Percentiles rank a stretch among this genome's conserved stretches.
phyloP scores from a whole-genome alignment of 2,329 filamentous ascomycete genomes.

The Fusarium palustre region DNA sequence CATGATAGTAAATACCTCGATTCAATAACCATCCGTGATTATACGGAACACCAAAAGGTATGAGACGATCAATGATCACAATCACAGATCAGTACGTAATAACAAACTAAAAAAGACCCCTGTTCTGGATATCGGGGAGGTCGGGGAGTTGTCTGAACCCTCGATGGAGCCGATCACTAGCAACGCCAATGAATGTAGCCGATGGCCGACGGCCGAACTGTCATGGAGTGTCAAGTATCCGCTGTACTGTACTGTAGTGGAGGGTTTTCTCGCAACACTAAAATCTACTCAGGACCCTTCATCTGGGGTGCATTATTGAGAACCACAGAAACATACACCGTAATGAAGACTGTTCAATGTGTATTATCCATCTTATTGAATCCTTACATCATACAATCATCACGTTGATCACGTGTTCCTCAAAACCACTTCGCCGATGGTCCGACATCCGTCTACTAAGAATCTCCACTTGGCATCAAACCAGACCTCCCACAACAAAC shows the following conservation, averaged over 20 bases:
- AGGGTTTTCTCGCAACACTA: conserved; percentile 22
- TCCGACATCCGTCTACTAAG: conserved; percentile 30
- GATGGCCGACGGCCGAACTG: conserved; percentile 36
- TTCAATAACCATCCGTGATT: not conserved
- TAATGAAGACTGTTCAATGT: no score
- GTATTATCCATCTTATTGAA: not conserved
- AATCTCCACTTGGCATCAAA: conserved; percentile 12
- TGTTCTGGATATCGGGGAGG: conserved; percentile 37
- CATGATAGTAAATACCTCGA: not conserved
- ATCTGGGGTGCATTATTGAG: conserved; percentile 4
- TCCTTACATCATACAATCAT: not conserved
- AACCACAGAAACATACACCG: not conserved
- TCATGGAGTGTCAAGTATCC: not conserved
- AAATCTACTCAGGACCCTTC: conserved; percentile 16
- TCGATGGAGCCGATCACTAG: conserved; percentile 18
- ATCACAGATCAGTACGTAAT: conserved; percentile 23
- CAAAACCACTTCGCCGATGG: conserved; percentile 10
- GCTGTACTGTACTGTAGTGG: conserved; percentile 17
- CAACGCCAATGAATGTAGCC: conserved; percentile 38
- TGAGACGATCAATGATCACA: not conserved
- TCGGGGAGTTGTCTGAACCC: conserved; percentile 38
- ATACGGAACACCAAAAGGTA: not conserved
- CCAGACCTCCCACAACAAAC: conserved; percentile 1
- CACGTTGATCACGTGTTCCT: conserved; percentile 5
- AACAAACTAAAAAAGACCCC: not conserved